Evolutionary conservation across 73 alveolate species (phyloP).

Genomic region (Paraurostyla sp.): DNA sequence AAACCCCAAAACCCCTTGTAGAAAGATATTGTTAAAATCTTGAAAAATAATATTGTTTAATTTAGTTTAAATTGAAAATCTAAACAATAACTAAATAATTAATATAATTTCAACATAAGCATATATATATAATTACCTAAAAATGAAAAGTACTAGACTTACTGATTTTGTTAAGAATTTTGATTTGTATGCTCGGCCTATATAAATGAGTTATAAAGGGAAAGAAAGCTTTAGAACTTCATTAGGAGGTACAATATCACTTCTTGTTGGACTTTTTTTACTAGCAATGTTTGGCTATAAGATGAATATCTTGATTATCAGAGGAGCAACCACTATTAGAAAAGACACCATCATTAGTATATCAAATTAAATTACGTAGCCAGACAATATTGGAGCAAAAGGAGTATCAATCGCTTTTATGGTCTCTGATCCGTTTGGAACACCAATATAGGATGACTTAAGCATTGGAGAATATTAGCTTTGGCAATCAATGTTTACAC

Average conservation of each 20-base stretch:
- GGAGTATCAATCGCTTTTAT: background rate
- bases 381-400: background rate
- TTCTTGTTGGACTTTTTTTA: background rate
- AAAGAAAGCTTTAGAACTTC: constrained; percentile 15
- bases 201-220: constrained; percentile 37
- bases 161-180: too few relatives aligned
- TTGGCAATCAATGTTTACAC: background rate
- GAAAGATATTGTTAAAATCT: too few relatives aligned
- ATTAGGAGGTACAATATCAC: constrained; percentile 39
- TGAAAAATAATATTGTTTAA: too few relatives aligned
- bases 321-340: background rate
- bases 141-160: too few relatives aligned
- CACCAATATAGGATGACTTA: background rate
- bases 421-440: background rate
- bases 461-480: background rate
- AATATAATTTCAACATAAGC: too few relatives aligned
- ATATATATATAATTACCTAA: too few relatives aligned
- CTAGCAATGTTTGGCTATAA: background rate
- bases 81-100: too few relatives aligned
- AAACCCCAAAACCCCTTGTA: too few relatives aligned
- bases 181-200: too few relatives aligned
- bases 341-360: constrained; percentile 9
- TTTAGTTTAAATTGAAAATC: too few relatives aligned
- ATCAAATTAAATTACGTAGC: background rate
- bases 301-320: background rate